Evolutionary conservation across 371 early-diverging fungal species (phyloP), one percentile per base, ranked within the genome.

Genomic region (Mortierella polycephala): DNA sequence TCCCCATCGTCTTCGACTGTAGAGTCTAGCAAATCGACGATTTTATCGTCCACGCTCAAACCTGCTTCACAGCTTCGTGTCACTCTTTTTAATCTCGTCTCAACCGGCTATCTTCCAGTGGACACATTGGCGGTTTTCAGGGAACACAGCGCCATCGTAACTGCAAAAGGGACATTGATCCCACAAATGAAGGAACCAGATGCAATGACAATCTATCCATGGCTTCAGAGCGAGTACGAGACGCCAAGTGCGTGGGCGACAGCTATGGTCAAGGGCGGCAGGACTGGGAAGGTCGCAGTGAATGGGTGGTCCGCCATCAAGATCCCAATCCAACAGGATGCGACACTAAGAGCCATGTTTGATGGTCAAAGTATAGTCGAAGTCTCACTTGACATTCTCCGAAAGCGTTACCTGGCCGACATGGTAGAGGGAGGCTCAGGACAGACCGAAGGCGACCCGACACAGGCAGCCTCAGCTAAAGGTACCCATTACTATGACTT

Each of bases 191-290:
- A 58, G 30, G 79, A 72, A 16, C 37, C 62, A 7, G 60, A 71
- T 47, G 52, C 68, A 2, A 50, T 52, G 14, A 47, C 62, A 0
- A 57, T 66, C 14, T 66, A 63, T 30, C 77, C 74, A 7, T 82
- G 81, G 64, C 83, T 86, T 57, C 81, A 74, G n/a, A 39, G 64
- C 10, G 82, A 82, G 49, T 86, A 86, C 44, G 87, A 86, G 45
- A 87, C 87, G 4, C 87, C 87, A 10, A 84, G 85, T 21, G 86
- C 87, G 1, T 87, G 85, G 86, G 87, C 87, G 12, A 87, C 87
- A 4, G 86, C 87, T 0, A 83, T 87, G 58, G 83, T 86, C 60
- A 76, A 85, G 21, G 84, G 84, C 10, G 69, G 60, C 5, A 68
- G 73, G 51, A 79, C 79, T 39, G 79, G 79, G 1, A 79, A 79